These are phyloP conservation scores for Cylindrotheca fusiformis DNA, from an alignment of 108 stramenopile genomes.

Conservation along the genomic window DNA sequence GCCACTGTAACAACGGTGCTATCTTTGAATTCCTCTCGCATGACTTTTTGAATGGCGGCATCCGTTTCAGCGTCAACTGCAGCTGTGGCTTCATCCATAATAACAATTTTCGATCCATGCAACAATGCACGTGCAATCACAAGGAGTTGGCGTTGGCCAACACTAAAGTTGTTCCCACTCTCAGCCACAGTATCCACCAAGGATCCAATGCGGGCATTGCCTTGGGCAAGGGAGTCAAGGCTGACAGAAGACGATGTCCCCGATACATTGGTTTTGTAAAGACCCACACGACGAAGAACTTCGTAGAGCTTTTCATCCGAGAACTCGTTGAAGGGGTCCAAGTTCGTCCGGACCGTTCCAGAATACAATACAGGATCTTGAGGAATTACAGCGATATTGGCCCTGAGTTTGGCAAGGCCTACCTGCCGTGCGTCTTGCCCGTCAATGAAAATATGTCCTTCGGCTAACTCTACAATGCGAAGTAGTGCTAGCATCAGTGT, in stretches of 20 bases:
- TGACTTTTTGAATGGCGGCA: slow-evolving; percentile 78
- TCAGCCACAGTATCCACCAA: slow-evolving; percentile 76
- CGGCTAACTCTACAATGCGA: slow-evolving; percentile 69
- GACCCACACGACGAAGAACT: slow-evolving; percentile 68
- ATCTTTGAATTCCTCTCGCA: slow-evolving; percentile 64
- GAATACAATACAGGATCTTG: slow-evolving; percentile 95
- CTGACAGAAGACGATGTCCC: slow-evolving; percentile 29
- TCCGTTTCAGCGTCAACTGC: slow-evolving; percentile 93
- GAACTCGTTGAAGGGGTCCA: slow-evolving; percentile 87
- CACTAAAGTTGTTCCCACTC: slow-evolving; percentile 87
- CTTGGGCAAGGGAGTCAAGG: slow-evolving; percentile 20
- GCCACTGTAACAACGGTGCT: slow-evolving; percentile 90
- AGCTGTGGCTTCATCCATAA: slow-evolving; percentile 95
- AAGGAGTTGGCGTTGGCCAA: slow-evolving; percentile 96
- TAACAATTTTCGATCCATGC: slow-evolving; percentile 58
- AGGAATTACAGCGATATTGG: slow-evolving; percentile 89
- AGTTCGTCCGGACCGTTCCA: slow-evolving; percentile 87
- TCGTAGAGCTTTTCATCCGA: slow-evolving; percentile 58
- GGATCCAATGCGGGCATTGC: slow-evolving; percentile 36
- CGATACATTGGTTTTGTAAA: slow-evolving; percentile 20
- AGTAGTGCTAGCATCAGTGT: slow-evolving; percentile 85
- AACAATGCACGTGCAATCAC: slow-evolving; percentile 95
- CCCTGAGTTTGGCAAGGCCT: slow-evolving; percentile 77
- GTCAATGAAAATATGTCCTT: slow-evolving; percentile 83
- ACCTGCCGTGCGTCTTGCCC: slow-evolving; percentile 75